Evolutionary conservation across 495 filamentous ascomycete species (phyloP), one percentile per base, ranked within the genome.

Genomic region (Neurospora cerealis): DNA sequence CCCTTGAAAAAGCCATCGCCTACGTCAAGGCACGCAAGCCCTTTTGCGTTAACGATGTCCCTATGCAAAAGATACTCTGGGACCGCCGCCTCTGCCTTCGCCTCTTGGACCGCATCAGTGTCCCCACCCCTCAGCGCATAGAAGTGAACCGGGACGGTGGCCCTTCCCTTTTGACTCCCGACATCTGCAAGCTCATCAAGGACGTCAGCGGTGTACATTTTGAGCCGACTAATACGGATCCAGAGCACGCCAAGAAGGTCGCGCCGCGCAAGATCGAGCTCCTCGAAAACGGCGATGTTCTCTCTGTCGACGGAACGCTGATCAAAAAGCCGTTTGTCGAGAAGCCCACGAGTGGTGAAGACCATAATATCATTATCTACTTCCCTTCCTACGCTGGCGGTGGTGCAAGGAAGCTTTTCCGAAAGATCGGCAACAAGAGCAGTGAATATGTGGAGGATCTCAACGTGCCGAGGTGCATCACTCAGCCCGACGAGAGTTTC

Each of bases 331-430:
- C 96, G 0, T 99, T 98, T 80, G 96, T 99, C 66, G 96, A 99
- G 81, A 99, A 99, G 80, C 96, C 96, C 2, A 92, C 93, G n/a
- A 97, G 93, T 80, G 96, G 96, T 19, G 96, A 99, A 82, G 95
- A 99, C 80, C 96, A 99, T 81, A 99, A 98, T 78, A 97, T 99
- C 77, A 91, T 94, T 79, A 97, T 99, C 69, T 99, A 99, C 79
- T 98, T 95, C 79, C 93, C 93, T 9, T 91, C 91, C 73, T 91
- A 91, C 34, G 85, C 91, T 62, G 95, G 95, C 21, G 93, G 94
- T 48, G 96, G 96, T 54, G 96, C 94, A 32, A 88, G 96, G 72
- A 92, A 92, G 76, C 89, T 99, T 11, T 99, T 99, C 82, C 89
- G 96, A 72, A 99, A 99, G 79, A 90, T 99, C 74, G 95, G 94